phyloP scores from a whole-genome alignment of 108 stramenopile species.

The Aureococcus anophagefferens region DNA sequence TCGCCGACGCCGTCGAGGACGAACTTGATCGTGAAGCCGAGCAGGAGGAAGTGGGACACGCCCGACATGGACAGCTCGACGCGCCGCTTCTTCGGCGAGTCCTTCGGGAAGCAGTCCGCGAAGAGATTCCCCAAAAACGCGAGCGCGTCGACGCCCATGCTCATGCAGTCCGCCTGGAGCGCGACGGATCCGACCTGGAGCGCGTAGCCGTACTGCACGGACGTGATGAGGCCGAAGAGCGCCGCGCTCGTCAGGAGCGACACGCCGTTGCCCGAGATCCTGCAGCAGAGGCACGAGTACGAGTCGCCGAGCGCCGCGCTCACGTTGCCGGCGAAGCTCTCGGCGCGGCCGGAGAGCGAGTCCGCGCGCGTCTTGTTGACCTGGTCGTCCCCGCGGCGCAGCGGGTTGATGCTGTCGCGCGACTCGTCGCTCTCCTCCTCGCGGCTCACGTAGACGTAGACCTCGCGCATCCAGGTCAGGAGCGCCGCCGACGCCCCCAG shows the following conservation, averaged over 20 bases:
- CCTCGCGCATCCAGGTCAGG: neutral
- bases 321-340: no score
- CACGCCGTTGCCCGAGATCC: neutral
- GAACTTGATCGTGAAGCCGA: neutral
- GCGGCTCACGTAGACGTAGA: no score
- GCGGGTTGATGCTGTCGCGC: no score
- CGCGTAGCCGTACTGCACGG: constrained; percentile 4
- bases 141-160: constrained; percentile 8
- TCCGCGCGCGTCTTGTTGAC: no score
- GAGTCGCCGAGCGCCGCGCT: no score
- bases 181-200: neutral
- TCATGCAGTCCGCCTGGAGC: constrained; percentile 5
- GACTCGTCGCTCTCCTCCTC: no score
- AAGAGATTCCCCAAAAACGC: neutral
- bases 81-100: neutral
- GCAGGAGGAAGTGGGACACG: neutral
- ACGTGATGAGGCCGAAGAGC: constrained; percentile 1
- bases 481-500: neutral
- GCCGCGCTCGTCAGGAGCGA: neutral
- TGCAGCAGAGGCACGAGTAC: no score
- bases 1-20: neutral
- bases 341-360: no score
- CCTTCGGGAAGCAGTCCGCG: neutral
- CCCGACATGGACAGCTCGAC: neutral
- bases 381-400: no score